Conservation (phyloP, 1,284 basidiomycete species). For the Inonotus hispidus region DNA sequence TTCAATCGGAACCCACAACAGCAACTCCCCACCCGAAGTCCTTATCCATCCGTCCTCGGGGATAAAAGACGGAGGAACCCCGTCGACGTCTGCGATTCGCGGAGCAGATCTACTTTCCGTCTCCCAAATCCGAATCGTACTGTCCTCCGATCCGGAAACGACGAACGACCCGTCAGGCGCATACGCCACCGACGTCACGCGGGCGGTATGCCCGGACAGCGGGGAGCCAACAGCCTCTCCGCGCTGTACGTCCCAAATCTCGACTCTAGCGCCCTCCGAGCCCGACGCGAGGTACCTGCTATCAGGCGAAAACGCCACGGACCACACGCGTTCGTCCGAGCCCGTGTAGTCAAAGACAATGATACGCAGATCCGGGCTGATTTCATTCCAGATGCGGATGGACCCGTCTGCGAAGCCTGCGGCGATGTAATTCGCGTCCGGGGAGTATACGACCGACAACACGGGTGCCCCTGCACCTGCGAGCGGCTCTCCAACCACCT, state of each 20-base stretch:
- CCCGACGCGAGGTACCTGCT: slow-evolving; percentile 19
- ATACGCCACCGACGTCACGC: slow-evolving; percentile 14
- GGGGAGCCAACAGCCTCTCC: slow-evolving; percentile 7
- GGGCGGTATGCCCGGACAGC: slow-evolving; percentile 14
- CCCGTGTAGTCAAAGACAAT: slow-evolving; percentile 5
- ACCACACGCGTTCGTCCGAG: slow-evolving; percentile 1
- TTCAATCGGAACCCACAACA: slow-evolving; percentile 12
- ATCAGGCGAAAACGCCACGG: slow-evolving; percentile 22
- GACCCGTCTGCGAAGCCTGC: slow-evolving; percentile 1
- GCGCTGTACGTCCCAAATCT: slow-evolving; percentile 20
- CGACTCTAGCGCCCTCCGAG: slow-evolving; percentile 13
- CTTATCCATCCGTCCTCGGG: slow-evolving; percentile 11
- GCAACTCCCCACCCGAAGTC: background rate
- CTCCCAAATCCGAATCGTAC: slow-evolving; percentile 5
- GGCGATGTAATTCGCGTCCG: background rate
- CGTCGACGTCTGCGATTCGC: background rate
- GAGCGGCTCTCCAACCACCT: background rate
- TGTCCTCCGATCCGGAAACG: slow-evolving; percentile 8
- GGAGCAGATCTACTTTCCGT: background rate
- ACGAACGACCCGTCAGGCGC: slow-evolving; percentile 11
- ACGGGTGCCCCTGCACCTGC: slow-evolving; percentile 1
- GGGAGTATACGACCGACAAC: background rate
- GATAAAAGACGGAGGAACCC: background rate
- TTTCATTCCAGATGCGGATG: slow-evolving; percentile 12
- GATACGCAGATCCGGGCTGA: background rate